Evolutionary conservation across 2,329 filamentous ascomycete species (phyloP).

Genomic region (Ophiosphaerella narmari): DNA sequence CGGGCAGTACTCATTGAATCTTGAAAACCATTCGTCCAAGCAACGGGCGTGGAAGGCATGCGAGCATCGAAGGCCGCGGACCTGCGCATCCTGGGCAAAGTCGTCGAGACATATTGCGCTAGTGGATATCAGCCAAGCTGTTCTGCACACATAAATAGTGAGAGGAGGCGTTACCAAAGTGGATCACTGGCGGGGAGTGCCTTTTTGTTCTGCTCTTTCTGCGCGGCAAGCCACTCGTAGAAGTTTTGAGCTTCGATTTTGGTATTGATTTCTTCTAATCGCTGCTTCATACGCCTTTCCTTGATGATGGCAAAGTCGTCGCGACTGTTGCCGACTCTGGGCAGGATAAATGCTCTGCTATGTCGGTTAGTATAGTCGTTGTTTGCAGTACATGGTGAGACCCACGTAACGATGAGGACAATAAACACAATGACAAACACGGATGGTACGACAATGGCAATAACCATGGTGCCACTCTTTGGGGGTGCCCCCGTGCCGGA

Average conservation of each 20-base stretch:
- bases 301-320: conserved; percentile 16
- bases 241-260: conserved; percentile 39
- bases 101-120: conserved; percentile 47
- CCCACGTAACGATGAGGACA: conserved; percentile 35
- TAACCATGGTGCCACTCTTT: conserved; percentile 22
- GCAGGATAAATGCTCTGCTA: conserved; percentile 31
- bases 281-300: conserved; percentile 31
- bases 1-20: conserved; percentile 46
- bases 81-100: conserved; percentile 37
- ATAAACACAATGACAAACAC: conserved; percentile 38
- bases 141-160: background rate
- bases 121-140: conserved; percentile 6
- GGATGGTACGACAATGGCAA: conserved; percentile 39
- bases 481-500: conserved; percentile 7
- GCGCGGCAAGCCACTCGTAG: conserved; percentile 37
- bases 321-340: conserved; percentile 12
- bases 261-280: conserved; percentile 36
- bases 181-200: conserved; percentile 20
- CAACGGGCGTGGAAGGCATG: conserved; percentile 46
- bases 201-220: conserved; percentile 25
- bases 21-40: conserved; percentile 45
- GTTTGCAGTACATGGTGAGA: background rate
- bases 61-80: conserved; percentile 41
- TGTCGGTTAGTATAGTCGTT: conserved; percentile 7
- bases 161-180: conserved; percentile 27